Evolutionary conservation across 257 asterid genomes (phyloP).

Genomic region (Leptodermis oblonga): DNA sequence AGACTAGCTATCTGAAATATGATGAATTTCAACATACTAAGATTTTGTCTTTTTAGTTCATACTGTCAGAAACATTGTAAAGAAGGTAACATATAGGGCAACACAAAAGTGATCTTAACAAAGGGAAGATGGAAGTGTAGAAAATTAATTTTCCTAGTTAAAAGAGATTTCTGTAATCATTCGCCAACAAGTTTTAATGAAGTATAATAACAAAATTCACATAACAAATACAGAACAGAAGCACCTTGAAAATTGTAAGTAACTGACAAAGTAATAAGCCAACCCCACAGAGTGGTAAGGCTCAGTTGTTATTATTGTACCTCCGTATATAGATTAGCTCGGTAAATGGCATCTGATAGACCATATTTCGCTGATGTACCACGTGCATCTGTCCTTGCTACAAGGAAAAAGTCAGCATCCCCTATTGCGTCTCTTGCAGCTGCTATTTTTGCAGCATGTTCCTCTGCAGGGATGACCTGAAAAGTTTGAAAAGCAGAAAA

Average conservation of each 20-base stretch:
- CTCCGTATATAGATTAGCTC: conserved; percentile 23
- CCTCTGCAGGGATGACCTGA: conserved; percentile 22
- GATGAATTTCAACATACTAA: too few species aligned
- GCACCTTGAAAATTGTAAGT: background rate
- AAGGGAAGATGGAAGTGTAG: background rate
- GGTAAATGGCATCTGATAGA: conserved; percentile 19
- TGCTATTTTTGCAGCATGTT: conserved; percentile 25
- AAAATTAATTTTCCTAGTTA: too few species aligned
- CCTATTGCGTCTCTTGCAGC: conserved; percentile 24
- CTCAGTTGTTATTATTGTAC: too few species aligned
- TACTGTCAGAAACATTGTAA: too few species aligned
- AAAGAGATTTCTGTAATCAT: too few species aligned
- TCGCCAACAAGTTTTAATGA: background rate
- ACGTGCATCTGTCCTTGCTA: conserved; percentile 25
- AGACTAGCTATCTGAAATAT: background rate
- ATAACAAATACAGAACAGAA: background rate
- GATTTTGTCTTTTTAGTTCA: too few species aligned
- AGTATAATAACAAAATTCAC: background rate
- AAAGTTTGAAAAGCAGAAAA: background rate
- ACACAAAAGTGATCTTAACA: background rate
- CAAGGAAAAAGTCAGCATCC: conserved; percentile 24
- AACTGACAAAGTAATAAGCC: too few species aligned
- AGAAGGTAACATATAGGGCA: background rate
- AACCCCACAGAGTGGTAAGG: too few species aligned
- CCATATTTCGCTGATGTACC: conserved; percentile 24